Conservation (phyloP, 768 basidiomycete species). For the Leccinum sublutescens region DNA sequence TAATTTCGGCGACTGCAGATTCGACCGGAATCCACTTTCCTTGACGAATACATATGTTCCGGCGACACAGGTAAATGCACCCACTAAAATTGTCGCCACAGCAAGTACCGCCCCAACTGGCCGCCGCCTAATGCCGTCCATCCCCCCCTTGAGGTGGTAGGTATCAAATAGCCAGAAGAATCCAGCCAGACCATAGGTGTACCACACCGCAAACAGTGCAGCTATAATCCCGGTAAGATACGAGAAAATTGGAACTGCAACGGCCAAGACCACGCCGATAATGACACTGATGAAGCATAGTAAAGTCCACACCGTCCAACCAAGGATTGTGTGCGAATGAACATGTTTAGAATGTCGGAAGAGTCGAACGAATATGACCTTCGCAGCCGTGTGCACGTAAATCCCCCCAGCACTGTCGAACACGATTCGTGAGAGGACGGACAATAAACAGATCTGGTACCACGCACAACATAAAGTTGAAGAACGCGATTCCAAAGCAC, state of each 20-base stretch:
- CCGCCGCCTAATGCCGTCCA: conserved; percentile 30
- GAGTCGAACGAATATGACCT: conserved; percentile 48
- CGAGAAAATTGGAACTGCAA: conserved; percentile 55
- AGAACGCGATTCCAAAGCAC: conserved; percentile 46
- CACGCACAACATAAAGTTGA: conserved; percentile 50
- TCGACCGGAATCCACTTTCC: conserved; percentile 27
- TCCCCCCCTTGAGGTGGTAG: conserved; percentile 41
- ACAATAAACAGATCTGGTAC: neutral
- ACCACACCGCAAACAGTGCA: conserved; percentile 57
- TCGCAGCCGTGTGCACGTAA: conserved; percentile 52
- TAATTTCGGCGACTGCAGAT: neutral
- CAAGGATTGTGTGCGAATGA: conserved; percentile 48
- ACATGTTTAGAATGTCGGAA: conserved; percentile 49
- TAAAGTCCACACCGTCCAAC: conserved; percentile 47
- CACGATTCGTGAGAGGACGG: neutral
- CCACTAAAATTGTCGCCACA: conserved; percentile 35
- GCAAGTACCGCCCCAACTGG: conserved; percentile 38
- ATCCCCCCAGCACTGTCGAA: conserved; percentile 41
- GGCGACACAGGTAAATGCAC: conserved; percentile 45
- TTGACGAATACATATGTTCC: conserved; percentile 50
- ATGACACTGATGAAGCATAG: conserved; percentile 39
- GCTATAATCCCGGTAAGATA: conserved; percentile 53
- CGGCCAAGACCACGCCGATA: conserved; percentile 46
- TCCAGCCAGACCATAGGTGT: conserved; percentile 51
- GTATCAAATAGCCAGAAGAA: conserved; percentile 55